A percentile compares a stretch with the other conserved stretches of the same genome.
phyloP scores from a whole-genome alignment of 352 stramenopile species.

The Phytophthora podocarpi region DNA sequence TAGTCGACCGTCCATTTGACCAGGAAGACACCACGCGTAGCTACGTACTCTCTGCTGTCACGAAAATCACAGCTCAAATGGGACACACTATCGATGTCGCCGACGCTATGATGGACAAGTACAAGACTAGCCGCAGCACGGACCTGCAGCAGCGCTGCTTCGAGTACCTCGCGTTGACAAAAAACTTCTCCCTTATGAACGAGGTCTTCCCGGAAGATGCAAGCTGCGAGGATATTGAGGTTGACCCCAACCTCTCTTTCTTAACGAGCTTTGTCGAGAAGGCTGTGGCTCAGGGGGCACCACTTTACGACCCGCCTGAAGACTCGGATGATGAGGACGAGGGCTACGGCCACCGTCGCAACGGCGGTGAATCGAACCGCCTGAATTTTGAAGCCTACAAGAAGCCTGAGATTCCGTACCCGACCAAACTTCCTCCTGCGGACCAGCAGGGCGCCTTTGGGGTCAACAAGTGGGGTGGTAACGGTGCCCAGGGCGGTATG shows the following conservation, averaged over 20 bases:
- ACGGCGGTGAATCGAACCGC: slow-evolving; percentile 51
- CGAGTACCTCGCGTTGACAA: slow-evolving; percentile 96
- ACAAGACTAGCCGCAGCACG: slow-evolving; percentile 94
- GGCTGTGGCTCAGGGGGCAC: slow-evolving; percentile 91
- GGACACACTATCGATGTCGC: slow-evolving; percentile 88
- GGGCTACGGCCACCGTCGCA: slow-evolving; percentile 71
- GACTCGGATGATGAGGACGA: slow-evolving; percentile 96
- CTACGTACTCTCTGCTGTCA: slow-evolving; percentile 96
- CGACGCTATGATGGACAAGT: slow-evolving; percentile 97
- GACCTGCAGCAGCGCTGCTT: slow-evolving; percentile 99
- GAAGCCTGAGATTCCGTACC: slow-evolving; percentile 90
- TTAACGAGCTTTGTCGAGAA: slow-evolving; percentile 95
- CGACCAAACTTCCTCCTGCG: slow-evolving; percentile 69
- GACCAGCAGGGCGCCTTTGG: slow-evolving; percentile 56
- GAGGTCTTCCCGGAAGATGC: slow-evolving; percentile 97
- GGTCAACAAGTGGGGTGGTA: slow-evolving; percentile 66
- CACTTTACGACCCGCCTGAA: slow-evolving; percentile 94
- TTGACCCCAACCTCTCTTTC: slow-evolving; percentile 97
- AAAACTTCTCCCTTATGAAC: slow-evolving; percentile 90
- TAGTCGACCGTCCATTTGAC: slow-evolving; percentile 89
- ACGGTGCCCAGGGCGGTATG: slow-evolving; percentile 37
- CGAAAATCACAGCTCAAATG: slow-evolving; percentile 98
- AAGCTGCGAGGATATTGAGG: slow-evolving; percentile 94
- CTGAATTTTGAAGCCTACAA: slow-evolving; percentile 91
- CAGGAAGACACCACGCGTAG: slow-evolving; percentile 93